Evolutionary conservation across 257 asterid species (phyloP).

Genomic region (Eustoma russellianum): DNA sequence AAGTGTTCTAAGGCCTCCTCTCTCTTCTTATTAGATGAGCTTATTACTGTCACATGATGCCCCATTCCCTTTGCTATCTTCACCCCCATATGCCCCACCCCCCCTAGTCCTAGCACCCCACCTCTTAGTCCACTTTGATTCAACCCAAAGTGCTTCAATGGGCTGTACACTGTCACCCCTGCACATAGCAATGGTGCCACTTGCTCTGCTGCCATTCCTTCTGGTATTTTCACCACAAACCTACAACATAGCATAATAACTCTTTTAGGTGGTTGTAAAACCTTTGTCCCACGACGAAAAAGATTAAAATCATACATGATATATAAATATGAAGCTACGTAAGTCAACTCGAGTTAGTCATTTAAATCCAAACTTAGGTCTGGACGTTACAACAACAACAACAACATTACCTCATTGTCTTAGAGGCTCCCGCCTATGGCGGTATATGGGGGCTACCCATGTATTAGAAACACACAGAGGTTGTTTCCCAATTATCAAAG

Average conservation of each 20-base stretch:
- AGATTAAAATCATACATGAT: neutral
- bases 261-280: too few species aligned
- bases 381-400: too few species aligned
- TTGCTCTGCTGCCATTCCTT: constrained; percentile 80
- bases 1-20: constrained; percentile 71
- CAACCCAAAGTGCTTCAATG: constrained; percentile 68
- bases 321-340: too few species aligned
- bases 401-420: too few species aligned
- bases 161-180: constrained; percentile 85
- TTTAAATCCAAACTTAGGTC: too few species aligned
- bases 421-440: too few species aligned
- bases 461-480: too few species aligned
- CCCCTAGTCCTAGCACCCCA: constrained; percentile 81
- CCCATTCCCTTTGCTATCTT: constrained; percentile 90
- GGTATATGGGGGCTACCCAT: too few species aligned
- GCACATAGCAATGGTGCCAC: constrained; percentile 94
- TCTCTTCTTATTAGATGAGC: constrained; percentile 74
- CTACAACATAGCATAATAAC: constrained; percentile 16
- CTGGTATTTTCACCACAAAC: constrained; percentile 86
- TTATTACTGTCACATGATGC: constrained; percentile 76
- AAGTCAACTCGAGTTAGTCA: too few species aligned
- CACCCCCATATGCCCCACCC: constrained; percentile 98
- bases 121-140: constrained; percentile 66
- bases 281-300: neutral
- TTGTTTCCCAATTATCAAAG: too few species aligned